Evolutionary conservation across 23 red algal species (phyloP).

Genomic region (Chondrus crispus): DNA sequence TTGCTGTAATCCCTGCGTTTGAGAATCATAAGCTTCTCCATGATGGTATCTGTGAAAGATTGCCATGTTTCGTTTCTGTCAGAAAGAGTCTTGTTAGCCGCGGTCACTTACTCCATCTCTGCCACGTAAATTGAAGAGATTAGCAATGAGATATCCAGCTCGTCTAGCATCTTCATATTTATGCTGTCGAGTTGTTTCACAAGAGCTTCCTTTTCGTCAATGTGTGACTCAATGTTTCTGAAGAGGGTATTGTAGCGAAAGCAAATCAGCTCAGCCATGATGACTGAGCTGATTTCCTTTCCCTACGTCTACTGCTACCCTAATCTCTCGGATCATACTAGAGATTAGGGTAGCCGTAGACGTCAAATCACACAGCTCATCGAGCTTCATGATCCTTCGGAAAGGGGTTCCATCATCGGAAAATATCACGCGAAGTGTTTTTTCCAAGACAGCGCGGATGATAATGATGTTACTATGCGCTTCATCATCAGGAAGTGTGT

Average conservation of each 20-base stretch:
- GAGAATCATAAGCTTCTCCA: not conserved
- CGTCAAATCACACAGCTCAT: not conserved
- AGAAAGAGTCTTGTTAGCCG: conserved; percentile 23
- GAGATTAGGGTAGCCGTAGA: conserved; percentile 7
- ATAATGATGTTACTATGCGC: conserved; percentile 13
- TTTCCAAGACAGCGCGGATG: not conserved
- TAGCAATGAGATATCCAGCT: not conserved
- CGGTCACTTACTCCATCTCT: not conserved
- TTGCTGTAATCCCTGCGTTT: not conserved
- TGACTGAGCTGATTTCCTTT: too few relatives aligned
- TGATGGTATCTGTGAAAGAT: not conserved
- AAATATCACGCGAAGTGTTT: not conserved
- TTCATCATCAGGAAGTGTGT: too few relatives aligned
- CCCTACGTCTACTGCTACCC: too few relatives aligned
- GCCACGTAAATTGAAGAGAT: not conserved
- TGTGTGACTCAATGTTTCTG: not conserved
- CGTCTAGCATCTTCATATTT: not conserved
- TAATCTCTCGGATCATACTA: too few relatives aligned
- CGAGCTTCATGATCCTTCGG: not conserved
- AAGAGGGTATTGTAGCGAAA: not conserved
- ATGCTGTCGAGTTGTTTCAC: not conserved
- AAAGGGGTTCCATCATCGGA: not conserved
- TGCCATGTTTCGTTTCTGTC: not conserved
- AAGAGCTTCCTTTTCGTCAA: not conserved
- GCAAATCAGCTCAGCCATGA: not conserved